Conservation (phyloP, 202 grass and related monocot species). For the Elaeis oleifera region DNA sequence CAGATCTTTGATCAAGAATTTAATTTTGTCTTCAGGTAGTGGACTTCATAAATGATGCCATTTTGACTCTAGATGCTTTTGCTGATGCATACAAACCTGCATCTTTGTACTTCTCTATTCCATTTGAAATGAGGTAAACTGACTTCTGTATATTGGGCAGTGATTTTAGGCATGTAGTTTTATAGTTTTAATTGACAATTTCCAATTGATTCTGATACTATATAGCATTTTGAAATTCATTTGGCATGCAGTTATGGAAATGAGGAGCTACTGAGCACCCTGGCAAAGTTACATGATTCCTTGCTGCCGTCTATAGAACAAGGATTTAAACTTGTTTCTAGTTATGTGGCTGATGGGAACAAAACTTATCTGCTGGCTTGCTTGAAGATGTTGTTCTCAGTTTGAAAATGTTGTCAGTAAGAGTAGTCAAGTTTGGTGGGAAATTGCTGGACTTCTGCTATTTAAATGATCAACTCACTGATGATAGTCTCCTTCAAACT, state of each 20-base stretch:
- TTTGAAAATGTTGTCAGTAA: constrained; percentile 76
- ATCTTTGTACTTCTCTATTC: constrained; percentile 66
- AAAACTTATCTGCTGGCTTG: constrained; percentile 24
- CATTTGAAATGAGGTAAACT: constrained; percentile 76
- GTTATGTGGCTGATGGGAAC: constrained; percentile 16
- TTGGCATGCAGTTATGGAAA: constrained; percentile 57
- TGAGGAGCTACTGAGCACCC: constrained; percentile 63
- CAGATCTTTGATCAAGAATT: no score
- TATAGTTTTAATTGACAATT: no score
- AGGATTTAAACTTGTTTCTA: constrained; percentile 50
- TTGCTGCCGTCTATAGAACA: constrained; percentile 73
- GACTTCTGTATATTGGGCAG: background rate
- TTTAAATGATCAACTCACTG: constrained; percentile 58
- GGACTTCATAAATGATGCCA: constrained; percentile 95
- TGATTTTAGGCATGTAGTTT: no score
- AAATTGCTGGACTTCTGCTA: constrained; percentile 82
- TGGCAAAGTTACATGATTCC: constrained; percentile 65
- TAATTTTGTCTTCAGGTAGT: constrained; percentile 46
- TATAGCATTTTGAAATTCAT: constrained; percentile 19
- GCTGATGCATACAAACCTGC: constrained; percentile 69
- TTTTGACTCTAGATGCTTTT: constrained; percentile 87
- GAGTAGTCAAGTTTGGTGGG: constrained; percentile 74
- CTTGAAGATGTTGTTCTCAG: constrained; percentile 48
- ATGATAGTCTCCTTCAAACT: constrained; percentile 34
- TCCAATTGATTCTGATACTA: background rate